These are phyloP conservation scores for Climacium dendroides DNA, from an alignment of 225 moss, liverwort and hornwort species.

Conservation along the genomic window DNA sequence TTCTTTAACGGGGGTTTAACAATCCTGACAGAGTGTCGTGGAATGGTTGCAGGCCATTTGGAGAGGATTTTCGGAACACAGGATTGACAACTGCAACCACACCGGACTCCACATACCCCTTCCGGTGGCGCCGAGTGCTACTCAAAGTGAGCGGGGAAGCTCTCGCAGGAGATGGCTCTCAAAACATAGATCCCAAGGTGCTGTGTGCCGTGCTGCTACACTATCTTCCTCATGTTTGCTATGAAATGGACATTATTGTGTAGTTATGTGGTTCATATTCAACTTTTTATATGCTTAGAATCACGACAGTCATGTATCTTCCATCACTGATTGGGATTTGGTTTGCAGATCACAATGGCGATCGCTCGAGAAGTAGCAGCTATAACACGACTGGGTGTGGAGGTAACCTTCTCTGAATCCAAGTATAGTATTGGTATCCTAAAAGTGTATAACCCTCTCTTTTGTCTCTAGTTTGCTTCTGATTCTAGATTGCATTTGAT, in stretches of 20 bases:
- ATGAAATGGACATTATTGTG: neutral
- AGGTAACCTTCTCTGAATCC: constrained; percentile 20
- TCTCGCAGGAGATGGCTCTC: constrained; percentile 73
- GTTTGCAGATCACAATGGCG: constrained; percentile 71
- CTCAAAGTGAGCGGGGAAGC: constrained; percentile 95
- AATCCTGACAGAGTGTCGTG: neutral
- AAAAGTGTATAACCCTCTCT: neutral
- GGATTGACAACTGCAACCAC: constrained; percentile 9
- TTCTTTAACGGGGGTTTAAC: neutral
- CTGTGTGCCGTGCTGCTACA: neutral
- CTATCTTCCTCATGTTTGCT: neutral
- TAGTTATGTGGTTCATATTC: neutral
- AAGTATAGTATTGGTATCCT: neutral
- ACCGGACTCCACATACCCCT: neutral
- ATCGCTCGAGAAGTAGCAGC: constrained; percentile 87
- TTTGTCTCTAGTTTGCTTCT: neutral
- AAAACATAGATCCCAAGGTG: constrained; percentile 89
- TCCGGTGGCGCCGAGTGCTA: constrained; percentile 79
- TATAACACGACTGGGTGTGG: constrained; percentile 75
- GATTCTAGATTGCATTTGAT: neutral
- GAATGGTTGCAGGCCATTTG: constrained; percentile 12
- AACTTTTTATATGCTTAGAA: neutral
- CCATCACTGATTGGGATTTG: neutral
- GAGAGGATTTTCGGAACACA: constrained; percentile 17
- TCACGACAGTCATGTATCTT: neutral